Evolutionary conservation across 2,329 filamentous ascomycete species (phyloP), one percentile per base, ranked within the genome.

Genomic region (Fusarium fracticaudum): DNA sequence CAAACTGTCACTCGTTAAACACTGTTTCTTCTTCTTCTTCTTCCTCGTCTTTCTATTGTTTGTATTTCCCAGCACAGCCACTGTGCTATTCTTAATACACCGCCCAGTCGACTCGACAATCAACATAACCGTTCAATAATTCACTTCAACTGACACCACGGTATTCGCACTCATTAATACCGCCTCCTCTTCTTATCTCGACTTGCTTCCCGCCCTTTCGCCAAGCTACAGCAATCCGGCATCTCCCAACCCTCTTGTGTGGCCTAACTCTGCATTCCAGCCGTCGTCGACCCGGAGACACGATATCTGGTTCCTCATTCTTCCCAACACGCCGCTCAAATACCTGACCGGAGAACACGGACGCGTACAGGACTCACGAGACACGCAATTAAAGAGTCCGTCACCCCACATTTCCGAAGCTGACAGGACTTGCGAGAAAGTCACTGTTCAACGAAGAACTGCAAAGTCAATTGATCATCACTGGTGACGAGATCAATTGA

Each of bases 1-100:
- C 51, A 55, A 73, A 61, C 55, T 54, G 74, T 77, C 76, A 76
- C 73, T 78, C 76, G 69, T 78, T 67, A 68, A 43, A 64, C 53
- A 66, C 64, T 22, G 35, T 57, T 73, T 59, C 51, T 51, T 70
- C 59, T 61, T 54, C 51, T 33, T 33, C 29, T 64, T 55, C 41
- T 61, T 55, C 51, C 45, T 73, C 37, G 48, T 64, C 41, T 48
- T 48, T 60, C 69, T 71, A 58, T 64, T 67, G 67, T 70, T 75
- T 73, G 57, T 59, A 51, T 59, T 74, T 73, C 47, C 57, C 38
- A 40, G 37, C 51, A 58, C 59, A 40, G 37, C 60, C 31, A 35
- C 58, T 54, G 68, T 65, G 48, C 60, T 69, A 37, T 71, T 55
- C 60, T 59, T 76, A 71, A 75, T 69, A 65, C 72, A 74, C 61